phyloP scores from a whole-genome alignment of 2,329 filamentous ascomycete species.

The Bretziella fagacearum region DNA sequence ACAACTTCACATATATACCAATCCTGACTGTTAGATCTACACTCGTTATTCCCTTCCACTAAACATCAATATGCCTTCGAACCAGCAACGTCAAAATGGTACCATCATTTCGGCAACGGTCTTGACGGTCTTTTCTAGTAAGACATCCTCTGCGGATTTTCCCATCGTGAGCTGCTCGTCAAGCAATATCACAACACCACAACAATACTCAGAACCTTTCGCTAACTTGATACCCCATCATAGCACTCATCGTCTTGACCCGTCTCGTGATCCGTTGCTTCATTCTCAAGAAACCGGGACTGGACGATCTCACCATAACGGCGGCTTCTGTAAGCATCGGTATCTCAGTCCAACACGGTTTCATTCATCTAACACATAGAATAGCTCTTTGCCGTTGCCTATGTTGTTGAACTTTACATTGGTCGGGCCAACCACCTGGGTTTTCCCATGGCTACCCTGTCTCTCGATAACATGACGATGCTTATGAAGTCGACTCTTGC shows the following conservation, averaged over 20 bases:
- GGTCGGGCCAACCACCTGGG: slow-evolving; percentile 17
- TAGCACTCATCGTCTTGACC: slow-evolving; percentile 15
- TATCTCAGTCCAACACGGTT: background rate
- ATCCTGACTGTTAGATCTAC: background rate
- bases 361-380: background rate
- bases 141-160: background rate
- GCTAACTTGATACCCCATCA: no score
- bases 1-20: background rate
- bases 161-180: no score
- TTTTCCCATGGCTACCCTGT: slow-evolving; percentile 15
- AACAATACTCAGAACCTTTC: no score
- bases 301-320: slow-evolving; percentile 17
- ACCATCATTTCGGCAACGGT: slow-evolving; percentile 15
- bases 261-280: slow-evolving; percentile 15
- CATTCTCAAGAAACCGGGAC: slow-evolving; percentile 16
- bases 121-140: slow-evolving; percentile 16
- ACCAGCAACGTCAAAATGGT: slow-evolving; percentile 17
- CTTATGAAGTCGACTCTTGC: slow-evolving; percentile 20
- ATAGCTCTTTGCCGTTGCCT: slow-evolving; percentile 13
- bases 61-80: slow-evolving; percentile 14
- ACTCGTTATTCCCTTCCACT: background rate
- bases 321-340: slow-evolving; percentile 14
- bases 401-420: slow-evolving; percentile 16
- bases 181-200: no score
- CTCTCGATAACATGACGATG: slow-evolving; percentile 16